phyloP scores from a whole-genome alignment of 148 eudicot species.

The Silene uniflora region DNA sequence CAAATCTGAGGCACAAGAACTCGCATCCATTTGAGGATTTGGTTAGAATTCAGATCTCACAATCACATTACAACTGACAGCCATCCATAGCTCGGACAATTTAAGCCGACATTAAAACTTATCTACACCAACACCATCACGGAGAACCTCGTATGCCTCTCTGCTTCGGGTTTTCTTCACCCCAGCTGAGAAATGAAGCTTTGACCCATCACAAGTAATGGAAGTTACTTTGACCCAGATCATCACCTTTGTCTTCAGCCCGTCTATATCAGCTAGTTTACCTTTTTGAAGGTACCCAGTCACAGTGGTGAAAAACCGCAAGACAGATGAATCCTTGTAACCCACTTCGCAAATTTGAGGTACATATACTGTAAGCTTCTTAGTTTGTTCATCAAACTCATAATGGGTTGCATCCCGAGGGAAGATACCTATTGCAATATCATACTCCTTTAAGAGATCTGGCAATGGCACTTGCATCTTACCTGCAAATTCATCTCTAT shows the following conservation, averaged over 20 bases:
- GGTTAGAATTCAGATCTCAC: background rate
- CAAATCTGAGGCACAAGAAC: background rate
- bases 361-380: conserved; percentile 68
- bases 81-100: background rate
- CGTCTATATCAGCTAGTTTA: conserved; percentile 77
- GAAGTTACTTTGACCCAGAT: conserved; percentile 82
- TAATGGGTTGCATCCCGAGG: conserved; percentile 94
- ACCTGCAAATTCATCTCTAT: conserved; percentile 40
- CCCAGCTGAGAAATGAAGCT: conserved; percentile 73
- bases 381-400: conserved; percentile 80
- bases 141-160: conserved; percentile 76
- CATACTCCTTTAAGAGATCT: conserved; percentile 81
- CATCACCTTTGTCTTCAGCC: conserved; percentile 83
- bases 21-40: conserved; percentile 2
- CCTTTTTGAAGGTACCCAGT: conserved; percentile 90
- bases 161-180: conserved; percentile 76
- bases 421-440: conserved; percentile 78
- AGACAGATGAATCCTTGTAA: conserved; percentile 79
- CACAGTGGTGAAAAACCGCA: conserved; percentile 75
- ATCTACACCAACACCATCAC: conserved; percentile 67
- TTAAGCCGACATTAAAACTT: conserved; percentile 44
- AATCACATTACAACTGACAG: conserved; percentile 6
- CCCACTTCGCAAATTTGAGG: conserved; percentile 86
- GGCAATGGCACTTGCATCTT: conserved; percentile 88
- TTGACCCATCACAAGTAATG: conserved; percentile 64